phyloP scores from a whole-genome alignment of 2,329 filamentous ascomycete genomes.

The Cadophora sp. region DNA sequence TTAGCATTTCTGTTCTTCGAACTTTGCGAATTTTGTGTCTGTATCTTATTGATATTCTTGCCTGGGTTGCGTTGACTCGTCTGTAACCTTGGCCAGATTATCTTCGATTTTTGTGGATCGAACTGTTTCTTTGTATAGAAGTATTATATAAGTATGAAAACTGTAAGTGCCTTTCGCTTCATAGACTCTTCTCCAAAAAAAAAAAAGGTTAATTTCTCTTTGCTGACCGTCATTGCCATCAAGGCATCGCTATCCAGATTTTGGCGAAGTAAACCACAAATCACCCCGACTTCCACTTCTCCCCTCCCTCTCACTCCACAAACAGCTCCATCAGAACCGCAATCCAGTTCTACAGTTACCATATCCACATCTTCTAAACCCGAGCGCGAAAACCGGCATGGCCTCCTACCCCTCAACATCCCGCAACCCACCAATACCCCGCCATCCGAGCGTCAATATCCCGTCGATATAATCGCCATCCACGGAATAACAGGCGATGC shows the following conservation, averaged over 20 bases:
- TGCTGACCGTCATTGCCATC: background rate
- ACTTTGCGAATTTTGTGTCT: background rate
- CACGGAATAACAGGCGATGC: constrained; percentile 34
- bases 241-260: background rate
- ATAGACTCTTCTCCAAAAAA: background rate
- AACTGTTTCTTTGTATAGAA: background rate
- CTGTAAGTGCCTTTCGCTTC: background rate
- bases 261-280: background rate
- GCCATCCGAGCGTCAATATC: constrained; percentile 1
- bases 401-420: constrained; percentile 10
- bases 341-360: background rate
- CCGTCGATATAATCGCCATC: constrained; percentile 33
- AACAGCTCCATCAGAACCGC: background rate
- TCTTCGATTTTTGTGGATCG: background rate
- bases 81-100: background rate
- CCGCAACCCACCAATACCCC: background rate
- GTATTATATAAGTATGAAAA: background rate
- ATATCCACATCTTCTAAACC: background rate
- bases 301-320: background rate
- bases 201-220: background rate
- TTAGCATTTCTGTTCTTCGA: background rate
- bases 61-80: background rate
- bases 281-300: background rate
- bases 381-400: background rate
- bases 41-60: background rate